phyloP scores from a whole-genome alignment of 139 green algal genomes.

The Ettlia oleoabundans region DNA sequence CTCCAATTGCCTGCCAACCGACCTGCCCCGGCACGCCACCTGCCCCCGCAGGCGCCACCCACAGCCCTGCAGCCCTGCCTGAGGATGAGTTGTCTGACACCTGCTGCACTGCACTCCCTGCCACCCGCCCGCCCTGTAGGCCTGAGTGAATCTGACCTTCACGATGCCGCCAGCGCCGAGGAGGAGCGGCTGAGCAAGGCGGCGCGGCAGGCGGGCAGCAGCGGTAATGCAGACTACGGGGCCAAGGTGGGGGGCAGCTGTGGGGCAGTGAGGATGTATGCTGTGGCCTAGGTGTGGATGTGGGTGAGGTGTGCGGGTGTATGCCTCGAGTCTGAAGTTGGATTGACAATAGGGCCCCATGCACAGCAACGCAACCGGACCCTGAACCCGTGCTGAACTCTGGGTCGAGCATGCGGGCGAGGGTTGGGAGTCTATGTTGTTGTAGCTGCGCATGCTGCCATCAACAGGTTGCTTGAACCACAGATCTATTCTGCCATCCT shows the following conservation, averaged over 20 bases:
- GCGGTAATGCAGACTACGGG: conserved; percentile 52
- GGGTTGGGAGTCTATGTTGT: no score
- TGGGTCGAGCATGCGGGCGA: no score
- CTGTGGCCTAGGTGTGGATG: background rate
- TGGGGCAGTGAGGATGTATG: background rate
- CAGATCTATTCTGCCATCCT: background rate
- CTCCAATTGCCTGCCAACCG: no score
- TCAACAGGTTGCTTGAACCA: no score
- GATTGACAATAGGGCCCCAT: no score
- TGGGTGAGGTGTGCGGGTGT: background rate
- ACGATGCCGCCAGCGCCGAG: conserved; percentile 53
- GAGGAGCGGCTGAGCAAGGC: conserved; percentile 40
- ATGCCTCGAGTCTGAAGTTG: background rate
- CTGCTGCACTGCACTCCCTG: background rate
- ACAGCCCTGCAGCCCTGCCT: background rate
- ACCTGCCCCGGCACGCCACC: no score
- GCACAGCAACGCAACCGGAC: no score
- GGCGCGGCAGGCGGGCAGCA: background rate
- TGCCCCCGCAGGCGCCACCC: no score
- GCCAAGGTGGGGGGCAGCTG: conserved; percentile 51
- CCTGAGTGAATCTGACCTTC: conserved; percentile 46
- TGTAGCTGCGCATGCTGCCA: no score
- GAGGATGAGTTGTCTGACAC: background rate
- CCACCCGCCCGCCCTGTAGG: background rate
- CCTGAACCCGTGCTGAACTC: no score